Conservation (phyloP, 768 basidiomycete genomes). For the Suillus decipiens region DNA sequence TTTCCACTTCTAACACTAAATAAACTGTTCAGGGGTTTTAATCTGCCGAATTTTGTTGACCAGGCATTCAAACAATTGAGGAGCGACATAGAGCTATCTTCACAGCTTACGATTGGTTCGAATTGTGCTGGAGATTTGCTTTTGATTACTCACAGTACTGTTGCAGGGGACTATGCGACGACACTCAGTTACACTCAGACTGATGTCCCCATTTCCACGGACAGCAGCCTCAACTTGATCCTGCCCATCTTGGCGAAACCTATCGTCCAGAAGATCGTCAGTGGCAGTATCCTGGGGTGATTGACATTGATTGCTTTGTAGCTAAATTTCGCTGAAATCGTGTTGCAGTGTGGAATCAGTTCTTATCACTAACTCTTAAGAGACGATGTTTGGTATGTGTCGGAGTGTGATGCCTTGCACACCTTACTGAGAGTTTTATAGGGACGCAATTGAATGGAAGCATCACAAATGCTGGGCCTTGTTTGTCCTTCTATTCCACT, state of each 20-base stretch:
- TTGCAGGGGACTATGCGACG: conserved; percentile 61
- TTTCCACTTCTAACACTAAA: neutral
- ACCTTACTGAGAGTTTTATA: conserved; percentile 25
- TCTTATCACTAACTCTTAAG: conserved; percentile 57
- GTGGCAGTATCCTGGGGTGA: conserved; percentile 56
- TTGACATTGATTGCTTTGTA: neutral
- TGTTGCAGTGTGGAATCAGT: conserved; percentile 54
- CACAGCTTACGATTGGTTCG: conserved; percentile 58
- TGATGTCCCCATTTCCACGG: conserved; percentile 58
- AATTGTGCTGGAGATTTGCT: neutral
- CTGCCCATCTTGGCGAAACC: conserved; percentile 71
- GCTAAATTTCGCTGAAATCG: conserved; percentile 9
- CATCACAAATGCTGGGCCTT: conserved; percentile 72
- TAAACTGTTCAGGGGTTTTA: conserved; percentile 50
- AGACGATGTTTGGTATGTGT: conserved; percentile 56
- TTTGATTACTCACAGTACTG: conserved; percentile 10
- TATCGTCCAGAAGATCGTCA: conserved; percentile 73
- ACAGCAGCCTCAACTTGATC: conserved; percentile 60
- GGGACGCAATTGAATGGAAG: conserved; percentile 57
- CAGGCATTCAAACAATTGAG: conserved; percentile 64
- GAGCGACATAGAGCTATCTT: conserved; percentile 59
- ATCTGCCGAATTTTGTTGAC: conserved; percentile 62
- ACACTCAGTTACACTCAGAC: conserved; percentile 61
- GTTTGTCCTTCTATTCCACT: conserved; percentile 39
- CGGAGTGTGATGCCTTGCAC: neutral